These are phyloP conservation scores for Boletellus ananas DNA, from an alignment of 768 basidiomycete species.

Conservation along the genomic window DNA sequence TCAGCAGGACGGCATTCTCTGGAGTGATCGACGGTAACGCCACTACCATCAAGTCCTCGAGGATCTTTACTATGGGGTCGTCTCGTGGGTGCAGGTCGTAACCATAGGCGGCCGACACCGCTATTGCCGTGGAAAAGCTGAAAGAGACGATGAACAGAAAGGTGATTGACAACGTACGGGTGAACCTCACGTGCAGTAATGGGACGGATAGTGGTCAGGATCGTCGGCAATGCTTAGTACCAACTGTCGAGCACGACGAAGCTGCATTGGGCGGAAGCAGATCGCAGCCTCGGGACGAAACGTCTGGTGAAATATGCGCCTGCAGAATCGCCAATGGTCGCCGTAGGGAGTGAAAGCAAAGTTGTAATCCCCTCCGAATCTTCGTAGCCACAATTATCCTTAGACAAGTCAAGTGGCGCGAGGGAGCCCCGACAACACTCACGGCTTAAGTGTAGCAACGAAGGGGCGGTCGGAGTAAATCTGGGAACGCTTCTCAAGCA, in stretches of 20 bases:
- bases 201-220: not conserved
- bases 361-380: not conserved
- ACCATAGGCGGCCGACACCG: slow-evolving; percentile 1
- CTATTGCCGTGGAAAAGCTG: slow-evolving; percentile 2
- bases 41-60: not conserved
- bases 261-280: not conserved
- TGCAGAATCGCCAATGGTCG: not conserved
- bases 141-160: not conserved
- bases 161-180: not conserved
- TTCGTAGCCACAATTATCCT: not conserved
- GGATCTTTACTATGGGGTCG: slow-evolving; percentile 1
- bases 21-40: not conserved
- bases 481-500: slow-evolving; percentile 42
- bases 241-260: not conserved
- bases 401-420: not conserved
- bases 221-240: not conserved
- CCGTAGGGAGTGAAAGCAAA: not conserved
- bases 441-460: slow-evolving; percentile 9
- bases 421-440: not conserved
- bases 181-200: slow-evolving; percentile 1
- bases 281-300: not conserved
- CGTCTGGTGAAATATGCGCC: not conserved
- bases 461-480: slow-evolving; percentile 49
- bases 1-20: slow-evolving; percentile 1
- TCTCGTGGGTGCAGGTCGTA: slow-evolving; percentile 4